A percentile compares a stretch with the other conserved stretches of the same genome.
Conservation (phyloP, 352 stramenopile species). For the Lagenidium giganteum region DNA sequence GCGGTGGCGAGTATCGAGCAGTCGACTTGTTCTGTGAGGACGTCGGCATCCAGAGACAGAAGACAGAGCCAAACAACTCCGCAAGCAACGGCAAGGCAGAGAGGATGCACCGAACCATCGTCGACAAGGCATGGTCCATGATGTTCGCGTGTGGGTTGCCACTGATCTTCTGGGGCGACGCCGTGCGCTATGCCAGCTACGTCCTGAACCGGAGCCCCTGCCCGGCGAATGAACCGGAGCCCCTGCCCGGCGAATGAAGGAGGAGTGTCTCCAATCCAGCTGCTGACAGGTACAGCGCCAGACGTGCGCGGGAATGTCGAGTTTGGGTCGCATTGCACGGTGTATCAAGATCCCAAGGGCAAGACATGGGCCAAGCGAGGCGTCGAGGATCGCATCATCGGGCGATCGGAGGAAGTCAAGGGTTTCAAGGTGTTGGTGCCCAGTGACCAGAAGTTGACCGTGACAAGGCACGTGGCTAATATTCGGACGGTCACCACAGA, state of each 20-base stretch:
- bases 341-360: conserved; percentile 8
- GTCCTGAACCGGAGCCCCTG: conserved; percentile 20
- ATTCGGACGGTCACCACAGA: conserved; percentile 8
- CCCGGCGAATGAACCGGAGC: conserved; percentile 4
- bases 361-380: conserved; percentile 3
- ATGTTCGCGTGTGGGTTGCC: conserved; percentile 22
- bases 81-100: conserved; percentile 27
- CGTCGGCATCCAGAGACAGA: conserved; percentile 13
- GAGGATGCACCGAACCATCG: conserved; percentile 20
- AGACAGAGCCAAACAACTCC: conserved; percentile 17
- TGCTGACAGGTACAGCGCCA: conserved; percentile 3
- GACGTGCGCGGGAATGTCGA: conserved; percentile 1
- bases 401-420: conserved; percentile 16
- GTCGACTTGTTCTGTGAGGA: conserved; percentile 22
- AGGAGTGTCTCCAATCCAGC: conserved; percentile 7
- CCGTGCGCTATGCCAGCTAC: conserved; percentile 17
- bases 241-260: too few species aligned
- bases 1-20: conserved; percentile 16
- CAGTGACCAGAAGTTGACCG: conserved; percentile 5
- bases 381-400: conserved; percentile 6
- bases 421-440: conserved; percentile 10
- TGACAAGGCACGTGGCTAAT: conserved; percentile 9
- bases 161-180: conserved; percentile 19
- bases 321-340: conserved; percentile 16
- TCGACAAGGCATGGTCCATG: conserved; percentile 24